Conservation (phyloP, 345 rosid species). For the Corymbia maculata region DNA sequence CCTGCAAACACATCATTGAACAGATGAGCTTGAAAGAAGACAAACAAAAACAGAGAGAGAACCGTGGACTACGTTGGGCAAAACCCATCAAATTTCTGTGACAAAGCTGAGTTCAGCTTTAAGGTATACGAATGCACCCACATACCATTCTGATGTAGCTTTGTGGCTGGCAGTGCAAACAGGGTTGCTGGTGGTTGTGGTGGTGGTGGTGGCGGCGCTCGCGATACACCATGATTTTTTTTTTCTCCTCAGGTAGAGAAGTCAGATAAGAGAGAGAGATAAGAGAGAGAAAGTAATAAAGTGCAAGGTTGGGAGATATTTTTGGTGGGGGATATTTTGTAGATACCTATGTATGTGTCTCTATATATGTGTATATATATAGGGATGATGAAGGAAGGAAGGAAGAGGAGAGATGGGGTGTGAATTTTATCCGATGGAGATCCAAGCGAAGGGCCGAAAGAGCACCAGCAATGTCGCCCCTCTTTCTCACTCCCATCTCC, state of each 20-base stretch:
- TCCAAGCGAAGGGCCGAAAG: slow-evolving; percentile 46
- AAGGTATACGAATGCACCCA: neutral
- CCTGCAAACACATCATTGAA: slow-evolving; percentile 4
- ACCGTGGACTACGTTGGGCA: neutral
- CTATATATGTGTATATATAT: neutral
- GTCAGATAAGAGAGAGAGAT: neutral
- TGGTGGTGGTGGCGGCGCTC: neutral
- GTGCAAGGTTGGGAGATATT: slow-evolving; percentile 19
- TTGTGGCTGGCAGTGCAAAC: slow-evolving; percentile 40
- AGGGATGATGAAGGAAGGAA: neutral
- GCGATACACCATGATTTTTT: neutral
- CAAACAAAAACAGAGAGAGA: neutral
- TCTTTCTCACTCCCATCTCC: slow-evolving; percentile 9
- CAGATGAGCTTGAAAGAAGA: neutral
- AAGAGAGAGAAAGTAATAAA: neutral
- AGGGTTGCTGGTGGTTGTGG: slow-evolving; percentile 12
- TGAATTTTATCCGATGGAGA: slow-evolving; percentile 19
- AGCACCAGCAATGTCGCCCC: slow-evolving; percentile 16
- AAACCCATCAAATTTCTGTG: neutral
- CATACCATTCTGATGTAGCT: slow-evolving; percentile 42
- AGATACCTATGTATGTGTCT: neutral
- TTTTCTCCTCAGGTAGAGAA: neutral
- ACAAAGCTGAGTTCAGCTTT: neutral
- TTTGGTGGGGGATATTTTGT: neutral
- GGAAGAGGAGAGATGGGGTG: neutral